Conservation (phyloP, 352 stramenopile genomes). For the Phytophthora lateralis region DNA sequence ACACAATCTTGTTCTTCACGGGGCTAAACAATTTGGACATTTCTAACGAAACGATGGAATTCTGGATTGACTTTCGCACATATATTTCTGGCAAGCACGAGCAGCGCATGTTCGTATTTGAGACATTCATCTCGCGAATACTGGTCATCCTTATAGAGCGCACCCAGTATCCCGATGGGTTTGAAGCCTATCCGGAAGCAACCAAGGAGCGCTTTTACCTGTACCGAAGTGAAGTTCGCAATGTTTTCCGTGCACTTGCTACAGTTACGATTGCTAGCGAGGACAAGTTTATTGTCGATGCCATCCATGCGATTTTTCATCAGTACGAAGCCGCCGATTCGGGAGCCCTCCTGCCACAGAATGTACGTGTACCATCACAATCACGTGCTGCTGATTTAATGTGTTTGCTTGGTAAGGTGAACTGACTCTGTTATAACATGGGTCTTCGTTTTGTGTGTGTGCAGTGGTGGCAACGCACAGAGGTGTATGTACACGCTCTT, state of each 20-base stretch:
- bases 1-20: constrained; percentile 74
- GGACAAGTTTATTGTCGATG: constrained; percentile 80
- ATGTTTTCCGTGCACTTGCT: constrained; percentile 77
- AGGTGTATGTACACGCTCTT: constrained; percentile 85
- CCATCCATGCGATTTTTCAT: constrained; percentile 71
- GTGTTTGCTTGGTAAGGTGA: background rate
- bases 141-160: constrained; percentile 73
- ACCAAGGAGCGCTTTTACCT: constrained; percentile 66
- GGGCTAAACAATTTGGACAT: constrained; percentile 63
- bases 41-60: constrained; percentile 84
- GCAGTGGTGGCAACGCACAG: constrained; percentile 77
- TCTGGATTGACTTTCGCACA: constrained; percentile 79
- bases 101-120: constrained; percentile 66
- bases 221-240: constrained; percentile 78
- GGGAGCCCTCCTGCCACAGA: constrained; percentile 36
- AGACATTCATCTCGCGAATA: constrained; percentile 74
- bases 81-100: constrained; percentile 85
- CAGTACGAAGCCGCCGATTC: constrained; percentile 70
- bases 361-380: constrained; percentile 35
- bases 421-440: constrained; percentile 18
- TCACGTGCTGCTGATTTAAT: constrained; percentile 1
- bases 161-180: constrained; percentile 67
- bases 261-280: constrained; percentile 71
- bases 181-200: constrained; percentile 48
- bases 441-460: background rate